Base-by-base conservation (phyloP, 805 yeast genomes). In the Grigorovia transvaalensis region DNA sequence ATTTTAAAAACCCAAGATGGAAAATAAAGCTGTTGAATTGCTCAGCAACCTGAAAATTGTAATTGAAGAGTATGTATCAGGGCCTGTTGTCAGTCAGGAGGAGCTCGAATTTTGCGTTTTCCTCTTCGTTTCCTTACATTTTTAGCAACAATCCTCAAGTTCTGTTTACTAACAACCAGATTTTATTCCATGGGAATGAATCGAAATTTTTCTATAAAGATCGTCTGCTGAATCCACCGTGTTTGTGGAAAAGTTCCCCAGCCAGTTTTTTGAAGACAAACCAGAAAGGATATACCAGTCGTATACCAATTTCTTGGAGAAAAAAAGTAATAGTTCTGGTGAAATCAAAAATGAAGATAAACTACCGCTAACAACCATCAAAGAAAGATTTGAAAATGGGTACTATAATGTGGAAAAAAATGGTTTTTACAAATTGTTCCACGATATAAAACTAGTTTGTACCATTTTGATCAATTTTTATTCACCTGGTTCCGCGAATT, bases 371-470 rank as follows among this genome's bases (percentile, higher is more conserved):
- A 74, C 77, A 0, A 73, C 79, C 0, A 71, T 84, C n/a, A 30
- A 58, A 0, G 65, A 70, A 4, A 78, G 77, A 56, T 70, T 72
- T 55, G 65, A 64, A 1, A 56, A 63, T 1, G 61, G 62, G 1
- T 60, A 67, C 17, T 84, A 84, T 59, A 60, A 54, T 4, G 53
- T 65, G 1, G 62, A 57, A 7, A 56, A 57, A n/a, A 53, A 63
- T 9, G 68, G 76, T 0, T 71, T 84, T 7, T 84, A 82, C 59
- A 70, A 70, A 45, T 60, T 85, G 12, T 85, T 73, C 59, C 91
- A 85, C 60, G 95, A 86, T 63, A 61, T 86, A 46, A 82, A 76
- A 53, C 66, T 82, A 17, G 78, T 82, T 0, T 70, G 81, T 41
- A 73, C 78, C 12, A 59, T 73, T n/a, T 66, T 72, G 40, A 72